Conservation (phyloP, 352 stramenopile genomes). For the Globisporangium abappressorium region DNA sequence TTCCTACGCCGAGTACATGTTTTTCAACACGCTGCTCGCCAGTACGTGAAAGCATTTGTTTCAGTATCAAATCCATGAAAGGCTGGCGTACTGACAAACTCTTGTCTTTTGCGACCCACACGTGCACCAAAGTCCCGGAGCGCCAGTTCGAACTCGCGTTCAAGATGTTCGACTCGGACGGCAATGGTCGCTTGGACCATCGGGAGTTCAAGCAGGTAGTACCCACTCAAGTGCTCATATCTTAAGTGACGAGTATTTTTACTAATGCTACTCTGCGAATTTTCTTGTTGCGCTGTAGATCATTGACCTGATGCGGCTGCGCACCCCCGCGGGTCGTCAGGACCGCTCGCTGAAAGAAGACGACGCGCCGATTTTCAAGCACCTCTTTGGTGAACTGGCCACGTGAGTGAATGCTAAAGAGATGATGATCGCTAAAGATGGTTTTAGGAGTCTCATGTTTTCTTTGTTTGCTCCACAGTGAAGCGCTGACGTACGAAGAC, state of each 20-base stretch:
- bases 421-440: background rate
- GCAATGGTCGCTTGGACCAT: conserved; percentile 77
- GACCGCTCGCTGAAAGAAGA: conserved; percentile 77
- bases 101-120: background rate
- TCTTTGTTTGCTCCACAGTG: conserved; percentile 20
- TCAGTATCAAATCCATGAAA: background rate
- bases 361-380: conserved; percentile 79
- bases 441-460: background rate
- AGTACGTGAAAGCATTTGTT: conserved; percentile 42
- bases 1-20: conserved; percentile 88
- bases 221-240: background rate
- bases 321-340: conserved; percentile 74
- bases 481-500: conserved; percentile 80
- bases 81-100: background rate
- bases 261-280: background rate
- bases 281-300: conserved; percentile 37
- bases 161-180: conserved; percentile 87
- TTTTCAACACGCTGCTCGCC: conserved; percentile 83
- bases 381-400: conserved; percentile 79
- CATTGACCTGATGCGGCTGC: conserved; percentile 79
- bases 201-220: conserved; percentile 82
- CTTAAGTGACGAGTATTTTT: too few relatives aligned
- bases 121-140: conserved; percentile 53
- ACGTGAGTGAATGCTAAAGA: conserved; percentile 29
- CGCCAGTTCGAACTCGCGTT: conserved; percentile 87